These are phyloP conservation scores for Teunomyces gatunensis DNA, from an alignment of 805 yeast species.

Conservation along the genomic window DNA sequence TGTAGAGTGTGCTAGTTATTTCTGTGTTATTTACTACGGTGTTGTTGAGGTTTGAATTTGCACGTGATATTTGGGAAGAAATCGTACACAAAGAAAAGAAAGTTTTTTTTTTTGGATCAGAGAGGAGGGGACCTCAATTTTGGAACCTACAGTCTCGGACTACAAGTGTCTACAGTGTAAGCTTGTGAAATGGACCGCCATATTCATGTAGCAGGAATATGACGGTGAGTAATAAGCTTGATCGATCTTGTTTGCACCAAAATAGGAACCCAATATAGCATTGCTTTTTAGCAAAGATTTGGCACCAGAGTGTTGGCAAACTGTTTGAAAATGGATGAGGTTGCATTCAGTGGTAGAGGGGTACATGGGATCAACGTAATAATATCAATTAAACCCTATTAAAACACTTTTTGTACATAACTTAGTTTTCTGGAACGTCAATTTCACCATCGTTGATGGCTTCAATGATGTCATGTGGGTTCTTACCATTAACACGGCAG, in stretches of 20 bases:
- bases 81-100: neutral
- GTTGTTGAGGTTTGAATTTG: neutral
- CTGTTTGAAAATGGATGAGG: constrained; percentile 3
- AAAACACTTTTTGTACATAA: constrained; percentile 37
- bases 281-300: constrained; percentile 7
- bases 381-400: constrained; percentile 29
- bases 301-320: constrained; percentile 21
- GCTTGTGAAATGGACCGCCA: constrained; percentile 13
- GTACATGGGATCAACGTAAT: constrained; percentile 4
- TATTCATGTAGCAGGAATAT: constrained; percentile 6
- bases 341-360: neutral
- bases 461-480: constrained; percentile 98
- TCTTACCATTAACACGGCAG: constrained; percentile 98
- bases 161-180: constrained; percentile 3
- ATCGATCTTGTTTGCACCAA: constrained; percentile 18
- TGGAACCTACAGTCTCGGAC: neutral
- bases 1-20: neutral
- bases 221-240: constrained; percentile 21
- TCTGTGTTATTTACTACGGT: neutral
- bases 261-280: constrained; percentile 17
- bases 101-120: neutral
- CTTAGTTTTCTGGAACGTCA: constrained; percentile 82
- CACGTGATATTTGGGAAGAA: neutral
- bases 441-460: constrained; percentile 98
- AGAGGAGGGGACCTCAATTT: neutral